A percentile compares a stretch with the other conserved stretches of the same genome.
Evolutionary conservation across 2,329 filamentous ascomycete genomes (phyloP).

Genomic region (Paecilomyces variotii): DNA sequence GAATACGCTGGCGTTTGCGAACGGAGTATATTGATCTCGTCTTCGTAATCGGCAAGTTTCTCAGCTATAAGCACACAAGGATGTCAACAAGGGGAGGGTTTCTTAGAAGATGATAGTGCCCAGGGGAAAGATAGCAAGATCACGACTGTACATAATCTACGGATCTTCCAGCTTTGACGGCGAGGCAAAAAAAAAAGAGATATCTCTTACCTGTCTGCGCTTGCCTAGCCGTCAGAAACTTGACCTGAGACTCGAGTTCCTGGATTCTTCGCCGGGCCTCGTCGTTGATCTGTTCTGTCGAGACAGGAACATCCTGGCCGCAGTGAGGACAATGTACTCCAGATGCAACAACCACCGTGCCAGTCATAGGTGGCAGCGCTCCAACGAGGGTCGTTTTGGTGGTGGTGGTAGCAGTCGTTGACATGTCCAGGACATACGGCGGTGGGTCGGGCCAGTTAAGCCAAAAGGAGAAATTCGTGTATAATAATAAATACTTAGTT

Average conservation of each 20-base stretch:
- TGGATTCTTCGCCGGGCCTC: slow-evolving; percentile 35
- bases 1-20: slow-evolving; percentile 18
- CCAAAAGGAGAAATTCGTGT: neutral
- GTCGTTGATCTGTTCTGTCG: slow-evolving; percentile 14
- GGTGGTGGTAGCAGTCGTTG: slow-evolving; percentile 14
- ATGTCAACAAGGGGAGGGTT: slow-evolving; percentile 4
- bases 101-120: neutral
- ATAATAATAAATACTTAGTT: neutral
- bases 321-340: slow-evolving; percentile 31
- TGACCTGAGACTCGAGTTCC: slow-evolving; percentile 50
- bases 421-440: slow-evolving; percentile 19
- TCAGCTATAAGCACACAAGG: slow-evolving; percentile 32
- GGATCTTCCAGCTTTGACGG: neutral
- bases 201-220: slow-evolving; percentile 43
- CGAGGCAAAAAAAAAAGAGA: neutral
- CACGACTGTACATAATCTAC: neutral
- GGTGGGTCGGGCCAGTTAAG: neutral
- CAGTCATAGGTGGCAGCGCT: slow-evolving; percentile 20
- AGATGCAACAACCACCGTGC: slow-evolving; percentile 12
- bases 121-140: neutral
- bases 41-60: slow-evolving; percentile 56
- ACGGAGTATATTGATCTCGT: slow-evolving; percentile 48
- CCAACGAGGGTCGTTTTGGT: slow-evolving; percentile 21
- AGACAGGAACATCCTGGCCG: slow-evolving; percentile 23
- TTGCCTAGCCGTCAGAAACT: slow-evolving; percentile 44